A percentile compares a stretch with the other conserved stretches of the same genome.
phyloP scores from a whole-genome alignment of 2,329 filamentous ascomycete species.

The Alternaria conjuncta region DNA sequence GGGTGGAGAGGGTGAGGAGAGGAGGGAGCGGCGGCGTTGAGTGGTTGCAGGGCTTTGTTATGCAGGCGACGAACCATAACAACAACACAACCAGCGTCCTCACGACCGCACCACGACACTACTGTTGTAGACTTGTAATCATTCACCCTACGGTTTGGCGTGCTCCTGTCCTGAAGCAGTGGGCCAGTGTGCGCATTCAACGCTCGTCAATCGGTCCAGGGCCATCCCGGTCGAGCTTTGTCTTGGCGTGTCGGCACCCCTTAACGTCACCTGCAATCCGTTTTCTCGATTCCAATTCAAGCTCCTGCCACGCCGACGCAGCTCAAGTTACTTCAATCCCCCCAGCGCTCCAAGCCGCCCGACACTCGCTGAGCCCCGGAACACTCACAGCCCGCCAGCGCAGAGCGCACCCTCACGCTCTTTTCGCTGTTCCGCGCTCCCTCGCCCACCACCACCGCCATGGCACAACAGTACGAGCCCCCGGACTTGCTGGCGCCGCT shows the following conservation, averaged over 20 bases:
- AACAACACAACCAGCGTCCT: neutral
- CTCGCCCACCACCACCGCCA: constrained; percentile 26
- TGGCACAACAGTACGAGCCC: constrained; percentile 44
- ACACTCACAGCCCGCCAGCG: constrained; percentile 9
- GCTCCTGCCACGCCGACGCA: constrained; percentile 16
- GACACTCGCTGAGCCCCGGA: constrained; percentile 9
- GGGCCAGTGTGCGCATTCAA: constrained; percentile 16
- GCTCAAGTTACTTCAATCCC: neutral
- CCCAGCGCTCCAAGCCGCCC: constrained; percentile 1
- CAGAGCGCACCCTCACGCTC: constrained; percentile 24
- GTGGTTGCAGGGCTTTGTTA: constrained; percentile 6
- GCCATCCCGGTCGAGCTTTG: constrained; percentile 14
- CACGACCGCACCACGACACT: neutral
- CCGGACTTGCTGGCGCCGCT: neutral
- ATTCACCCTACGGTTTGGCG: neutral
- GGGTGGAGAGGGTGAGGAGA: neutral
- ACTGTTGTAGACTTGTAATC: neutral
- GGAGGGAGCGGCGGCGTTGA: neutral
- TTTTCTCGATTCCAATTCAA: constrained; percentile 22
- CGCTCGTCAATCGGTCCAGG: constrained; percentile 15
- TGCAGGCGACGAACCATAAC: constrained; percentile 7
- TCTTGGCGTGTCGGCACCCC: constrained; percentile 21
- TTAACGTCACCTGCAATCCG: constrained; percentile 24
- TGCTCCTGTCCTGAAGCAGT: constrained; percentile 1
- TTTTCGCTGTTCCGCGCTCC: constrained; percentile 19